These are phyloP conservation scores for Condylostoma magnum DNA, from an alignment of 169 alveolate genomes.

Conservation along the genomic window DNA sequence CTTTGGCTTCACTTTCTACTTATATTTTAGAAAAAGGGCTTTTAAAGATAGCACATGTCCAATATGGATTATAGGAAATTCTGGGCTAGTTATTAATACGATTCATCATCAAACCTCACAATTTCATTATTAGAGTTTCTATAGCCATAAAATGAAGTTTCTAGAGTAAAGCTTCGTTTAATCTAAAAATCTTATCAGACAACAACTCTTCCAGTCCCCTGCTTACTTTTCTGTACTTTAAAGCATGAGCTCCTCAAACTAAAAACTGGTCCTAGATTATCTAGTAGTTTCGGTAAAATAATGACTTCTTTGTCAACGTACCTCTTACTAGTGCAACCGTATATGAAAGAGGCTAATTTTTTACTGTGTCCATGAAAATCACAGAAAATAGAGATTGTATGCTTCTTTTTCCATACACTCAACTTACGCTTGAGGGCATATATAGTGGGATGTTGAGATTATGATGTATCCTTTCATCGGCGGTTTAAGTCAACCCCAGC, in stretches of 20 bases:
- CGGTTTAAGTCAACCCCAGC: conserved; percentile 78
- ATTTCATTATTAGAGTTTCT: too few species aligned
- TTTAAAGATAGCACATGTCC: too few species aligned
- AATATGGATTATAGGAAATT: too few species aligned
- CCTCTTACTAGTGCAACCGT: conserved; percentile 56
- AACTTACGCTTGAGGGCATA: conserved; percentile 55
- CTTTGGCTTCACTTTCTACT: too few species aligned
- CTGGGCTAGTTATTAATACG: too few species aligned
- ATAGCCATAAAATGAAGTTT: conserved; percentile 46
- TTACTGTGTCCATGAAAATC: conserved; percentile 66
- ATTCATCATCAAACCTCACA: too few species aligned
- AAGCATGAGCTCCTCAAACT: conserved; percentile 42
- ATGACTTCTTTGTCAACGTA: conserved; percentile 37
- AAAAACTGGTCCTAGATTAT: conserved; percentile 21
- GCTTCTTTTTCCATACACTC: neutral
- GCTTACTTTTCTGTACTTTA: conserved; percentile 26
- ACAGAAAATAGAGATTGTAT: conserved; percentile 41
- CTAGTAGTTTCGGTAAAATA: conserved; percentile 38
- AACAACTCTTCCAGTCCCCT: conserved; percentile 40
- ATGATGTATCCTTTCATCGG: conserved; percentile 63
- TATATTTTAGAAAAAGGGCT: too few species aligned
- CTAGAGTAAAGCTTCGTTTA: conserved; percentile 72
- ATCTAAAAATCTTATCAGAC: conserved; percentile 57
- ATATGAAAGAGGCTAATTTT: conserved; percentile 46
- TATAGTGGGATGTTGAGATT: conserved; percentile 47